Evolutionary conservation across 129 eudicot species (phyloP).

Genomic region (Flaveria sonorensis): DNA sequence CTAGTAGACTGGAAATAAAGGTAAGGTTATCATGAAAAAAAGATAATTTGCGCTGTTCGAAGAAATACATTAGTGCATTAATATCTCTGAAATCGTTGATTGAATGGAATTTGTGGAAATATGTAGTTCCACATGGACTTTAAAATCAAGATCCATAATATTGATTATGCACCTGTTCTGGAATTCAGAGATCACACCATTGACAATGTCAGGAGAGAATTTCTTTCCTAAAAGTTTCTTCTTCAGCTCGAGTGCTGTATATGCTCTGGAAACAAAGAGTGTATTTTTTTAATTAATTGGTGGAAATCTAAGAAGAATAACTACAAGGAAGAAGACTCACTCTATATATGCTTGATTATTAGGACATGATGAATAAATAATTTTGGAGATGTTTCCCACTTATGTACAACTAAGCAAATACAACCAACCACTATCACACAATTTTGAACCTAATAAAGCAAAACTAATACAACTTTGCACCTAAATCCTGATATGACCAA

Average conservation of each 20-base stretch:
- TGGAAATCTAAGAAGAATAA: background rate
- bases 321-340: background rate
- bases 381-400: background rate
- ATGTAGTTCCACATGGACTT: background rate
- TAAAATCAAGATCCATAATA: conserved; percentile 15
- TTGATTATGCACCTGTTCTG: conserved; percentile 56
- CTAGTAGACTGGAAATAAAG: background rate
- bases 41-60: background rate
- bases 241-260: conserved; percentile 62
- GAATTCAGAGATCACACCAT: conserved; percentile 65
- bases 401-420: background rate
- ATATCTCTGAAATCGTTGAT: background rate
- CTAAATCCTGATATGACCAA: background rate
- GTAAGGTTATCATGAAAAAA: background rate
- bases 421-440: background rate
- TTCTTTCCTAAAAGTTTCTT: conserved; percentile 60
- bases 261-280: conserved; percentile 49
- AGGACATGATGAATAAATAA: background rate
- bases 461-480: background rate
- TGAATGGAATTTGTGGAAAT: background rate
- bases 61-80: background rate
- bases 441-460: background rate
- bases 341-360: background rate
- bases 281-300: conserved; percentile 12
- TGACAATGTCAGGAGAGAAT: conserved; percentile 47